Evolutionary conservation across 176 grass and related monocot genomes (phyloP).

Genomic region (Oryza glumipatula): DNA sequence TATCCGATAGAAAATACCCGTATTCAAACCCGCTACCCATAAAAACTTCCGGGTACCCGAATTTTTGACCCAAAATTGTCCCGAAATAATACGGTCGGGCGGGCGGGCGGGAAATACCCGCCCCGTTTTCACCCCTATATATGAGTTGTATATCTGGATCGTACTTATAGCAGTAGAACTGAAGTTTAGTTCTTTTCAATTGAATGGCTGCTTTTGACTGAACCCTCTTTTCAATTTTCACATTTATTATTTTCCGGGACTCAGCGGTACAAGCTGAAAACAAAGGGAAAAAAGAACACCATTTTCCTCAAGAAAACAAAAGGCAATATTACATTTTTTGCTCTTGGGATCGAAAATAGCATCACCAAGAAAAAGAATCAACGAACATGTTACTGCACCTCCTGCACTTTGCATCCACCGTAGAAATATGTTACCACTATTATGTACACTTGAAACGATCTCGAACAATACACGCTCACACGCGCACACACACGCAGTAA

Average conservation of each 20-base stretch:
- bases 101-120: too few relatives aligned
- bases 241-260: neutral
- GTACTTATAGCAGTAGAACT: too few relatives aligned
- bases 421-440: neutral
- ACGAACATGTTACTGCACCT: neutral
- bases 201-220: neutral
- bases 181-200: neutral
- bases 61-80: too few relatives aligned
- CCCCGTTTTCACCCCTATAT: too few relatives aligned
- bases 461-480: neutral
- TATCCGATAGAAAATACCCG: too few relatives aligned
- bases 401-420: neutral
- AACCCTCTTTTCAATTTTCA: neutral
- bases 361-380: conserved; percentile 42
- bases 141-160: too few relatives aligned
- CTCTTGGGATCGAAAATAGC: conserved; percentile 5
- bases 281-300: neutral
- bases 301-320: neutral
- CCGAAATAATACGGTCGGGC: too few relatives aligned
- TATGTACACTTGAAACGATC: conserved; percentile 10
- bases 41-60: too few relatives aligned
- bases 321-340: neutral
- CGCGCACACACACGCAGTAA: neutral
- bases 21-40: too few relatives aligned
- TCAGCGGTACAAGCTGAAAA: neutral